phyloP scores from a whole-genome alignment of 2,329 filamentous ascomycete species.

The Fusarium dlaminii region DNA sequence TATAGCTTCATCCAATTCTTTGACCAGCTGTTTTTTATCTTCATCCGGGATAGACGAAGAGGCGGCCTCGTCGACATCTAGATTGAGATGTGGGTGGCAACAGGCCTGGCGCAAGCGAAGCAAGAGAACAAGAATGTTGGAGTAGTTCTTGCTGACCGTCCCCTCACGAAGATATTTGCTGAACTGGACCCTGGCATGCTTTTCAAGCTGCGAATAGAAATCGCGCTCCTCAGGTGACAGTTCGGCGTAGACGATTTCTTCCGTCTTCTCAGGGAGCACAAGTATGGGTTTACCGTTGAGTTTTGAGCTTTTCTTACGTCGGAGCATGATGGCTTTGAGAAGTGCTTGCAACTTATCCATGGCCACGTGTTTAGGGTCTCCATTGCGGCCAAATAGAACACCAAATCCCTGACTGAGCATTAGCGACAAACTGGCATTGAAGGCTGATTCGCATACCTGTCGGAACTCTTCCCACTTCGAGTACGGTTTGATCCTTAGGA shows the following conservation, averaged over 20 bases:
- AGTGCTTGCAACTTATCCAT: conserved; percentile 79
- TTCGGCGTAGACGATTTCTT: conserved; percentile 78
- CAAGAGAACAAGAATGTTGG: conserved; percentile 81
- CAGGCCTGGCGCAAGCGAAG: conserved; percentile 82
- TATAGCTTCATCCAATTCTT: conserved; percentile 66
- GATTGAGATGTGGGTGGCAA: conserved; percentile 47
- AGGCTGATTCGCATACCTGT: conserved; percentile 49
- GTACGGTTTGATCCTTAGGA: conserved; percentile 81
- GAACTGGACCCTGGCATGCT: conserved; percentile 73
- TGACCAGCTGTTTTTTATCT: conserved; percentile 70
- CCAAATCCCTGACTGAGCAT: conserved; percentile 52
- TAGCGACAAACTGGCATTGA: not conserved
- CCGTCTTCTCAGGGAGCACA: conserved; percentile 77
- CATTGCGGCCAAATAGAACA: conserved; percentile 48
- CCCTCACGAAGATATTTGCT: conserved; percentile 78
- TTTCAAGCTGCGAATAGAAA: conserved; percentile 80
- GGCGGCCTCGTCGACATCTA: conserved; percentile 48
- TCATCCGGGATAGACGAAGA: conserved; percentile 51
- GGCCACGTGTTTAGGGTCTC: conserved; percentile 66
- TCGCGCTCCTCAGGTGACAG: conserved; percentile 78
- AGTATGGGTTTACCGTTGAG: conserved; percentile 86
- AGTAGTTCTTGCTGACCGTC: conserved; percentile 75
- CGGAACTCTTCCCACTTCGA: conserved; percentile 71
- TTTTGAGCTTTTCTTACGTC: conserved; percentile 80
- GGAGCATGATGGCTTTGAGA: conserved; percentile 82